Base-by-base conservation (phyloP, 2,329 filamentous ascomycete species). In the Exophiala spinifera region DNA sequence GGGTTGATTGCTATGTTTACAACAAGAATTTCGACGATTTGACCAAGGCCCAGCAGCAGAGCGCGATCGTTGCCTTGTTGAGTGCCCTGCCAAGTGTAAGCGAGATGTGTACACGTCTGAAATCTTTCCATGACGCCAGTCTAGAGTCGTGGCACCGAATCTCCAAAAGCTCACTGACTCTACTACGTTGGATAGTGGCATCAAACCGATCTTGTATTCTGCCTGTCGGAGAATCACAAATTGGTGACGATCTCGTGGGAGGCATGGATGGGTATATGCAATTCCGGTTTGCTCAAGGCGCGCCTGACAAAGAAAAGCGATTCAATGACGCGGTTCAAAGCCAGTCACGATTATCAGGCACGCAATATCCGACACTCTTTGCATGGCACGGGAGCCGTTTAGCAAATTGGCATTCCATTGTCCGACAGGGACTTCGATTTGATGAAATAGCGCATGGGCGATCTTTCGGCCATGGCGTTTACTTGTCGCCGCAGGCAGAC, bases 181-280 rank as follows among this genome's bases (percentile, higher is more conserved):
- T 95, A 0, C 73, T 96, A 17, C 81, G 88, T 48, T 96, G 91
- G 91, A 88, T 96, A 57, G 82, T 96, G 54, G 88, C 91, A 0
- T 95, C 91, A 0, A 96, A 96, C 64, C 79, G 89, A 43, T 92
- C 91, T 0, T 91, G 86, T 63, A 94, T 96, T 56, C 78, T 92
- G 43, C 85, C 92, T 62, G 85, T 94, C 14, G 83, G 86, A 40
- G 71, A 72, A 37, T 15, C 67, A 3, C 53, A 65, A 10, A 61
- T 63, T 7, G 65, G 57, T 14, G 72, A 74, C 33, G 77, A 85
- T 57, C 77, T 76, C 10, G 78, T 94, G 2, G 74, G 73, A 20
- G 86, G 85, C 0, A 83, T 92, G 73, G 65, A 76, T 0, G 75
- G 71, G 2, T 92, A 85, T 79, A 76, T 89, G 53, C 91, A 96